Evolutionary conservation across 495 filamentous ascomycete species (phyloP).

Genomic region (Lophiostoma macrostomum): DNA sequence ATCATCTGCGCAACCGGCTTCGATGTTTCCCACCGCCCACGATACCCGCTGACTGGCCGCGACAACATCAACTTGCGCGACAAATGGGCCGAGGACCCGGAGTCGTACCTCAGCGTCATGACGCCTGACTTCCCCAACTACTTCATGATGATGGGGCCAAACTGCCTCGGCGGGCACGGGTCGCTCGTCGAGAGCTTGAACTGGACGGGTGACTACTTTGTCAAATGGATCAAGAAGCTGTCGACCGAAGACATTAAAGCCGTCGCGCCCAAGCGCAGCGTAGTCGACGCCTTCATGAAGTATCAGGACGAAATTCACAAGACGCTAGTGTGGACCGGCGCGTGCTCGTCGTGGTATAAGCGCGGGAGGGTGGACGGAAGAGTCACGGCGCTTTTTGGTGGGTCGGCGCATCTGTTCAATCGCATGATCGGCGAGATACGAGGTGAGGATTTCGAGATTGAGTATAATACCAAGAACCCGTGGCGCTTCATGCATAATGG

Average conservation of each 20-base stretch:
- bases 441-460: slow-evolving; percentile 11
- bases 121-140: slow-evolving; percentile 47
- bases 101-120: slow-evolving; percentile 44
- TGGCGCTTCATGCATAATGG: slow-evolving; percentile 18
- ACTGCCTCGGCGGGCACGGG: slow-evolving; percentile 52
- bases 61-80: slow-evolving; percentile 29
- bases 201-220: slow-evolving; percentile 47
- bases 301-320: slow-evolving; percentile 47
- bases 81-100: slow-evolving; percentile 35
- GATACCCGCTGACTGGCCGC: slow-evolving; percentile 42
- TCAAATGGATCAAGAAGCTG: slow-evolving; percentile 47
- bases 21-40: slow-evolving; percentile 45
- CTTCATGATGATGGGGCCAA: slow-evolving; percentile 55
- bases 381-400: slow-evolving; percentile 47
- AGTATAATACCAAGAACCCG: slow-evolving; percentile 10
- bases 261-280: slow-evolving; percentile 43
- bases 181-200: slow-evolving; percentile 54
- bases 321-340: slow-evolving; percentile 47
- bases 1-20: slow-evolving; percentile 54
- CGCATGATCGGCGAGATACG: slow-evolving; percentile 7
- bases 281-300: slow-evolving; percentile 45
- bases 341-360: slow-evolving; percentile 52
- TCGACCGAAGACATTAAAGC: slow-evolving; percentile 49
- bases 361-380: slow-evolving; percentile 42
- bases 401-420: slow-evolving; percentile 43